These are phyloP conservation scores for Fusarium stilboides DNA, from an alignment of 2,329 filamentous ascomycete species.

Conservation along the genomic window DNA sequence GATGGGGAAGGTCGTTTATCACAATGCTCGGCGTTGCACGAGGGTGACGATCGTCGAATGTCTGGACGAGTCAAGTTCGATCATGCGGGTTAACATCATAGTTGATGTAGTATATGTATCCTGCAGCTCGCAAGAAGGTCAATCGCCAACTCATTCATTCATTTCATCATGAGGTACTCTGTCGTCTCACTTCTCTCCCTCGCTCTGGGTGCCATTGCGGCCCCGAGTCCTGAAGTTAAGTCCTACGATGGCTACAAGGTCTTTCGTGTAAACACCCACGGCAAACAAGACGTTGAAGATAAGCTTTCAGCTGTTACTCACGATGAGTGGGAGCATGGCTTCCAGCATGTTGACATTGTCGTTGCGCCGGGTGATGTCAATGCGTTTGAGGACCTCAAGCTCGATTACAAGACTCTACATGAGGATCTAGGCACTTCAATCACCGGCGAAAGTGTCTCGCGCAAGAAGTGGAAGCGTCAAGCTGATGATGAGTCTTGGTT, in stretches of 20 bases:
- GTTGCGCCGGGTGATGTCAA: slow-evolving; percentile 50
- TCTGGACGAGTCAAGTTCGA: neutral
- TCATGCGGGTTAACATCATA: neutral
- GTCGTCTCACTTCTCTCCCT: slow-evolving; percentile 38
- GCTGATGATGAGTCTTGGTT: slow-evolving; percentile 60
- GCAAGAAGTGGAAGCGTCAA: slow-evolving; percentile 47
- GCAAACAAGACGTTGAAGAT: slow-evolving; percentile 55
- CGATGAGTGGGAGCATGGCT: slow-evolving; percentile 43
- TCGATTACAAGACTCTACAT: slow-evolving; percentile 52
- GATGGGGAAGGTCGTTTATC: slow-evolving; percentile 34
- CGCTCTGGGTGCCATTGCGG: slow-evolving; percentile 36
- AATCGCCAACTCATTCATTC: slow-evolving; percentile 13
- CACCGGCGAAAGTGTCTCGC: slow-evolving; percentile 45
- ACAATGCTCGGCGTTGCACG: slow-evolving; percentile 9
- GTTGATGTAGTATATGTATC: slow-evolving; percentile 14
- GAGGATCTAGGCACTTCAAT: slow-evolving; percentile 52
- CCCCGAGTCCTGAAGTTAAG: slow-evolving; percentile 31
- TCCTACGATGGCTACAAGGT: slow-evolving; percentile 57
- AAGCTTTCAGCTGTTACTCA: slow-evolving; percentile 50
- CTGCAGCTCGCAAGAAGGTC: neutral
- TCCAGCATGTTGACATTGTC: slow-evolving; percentile 52
- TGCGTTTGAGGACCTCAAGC: slow-evolving; percentile 50
- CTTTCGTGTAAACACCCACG: slow-evolving; percentile 62
- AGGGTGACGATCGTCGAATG: slow-evolving; percentile 34
- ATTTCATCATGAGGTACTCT: slow-evolving; percentile 37